Evolutionary conservation across 768 basidiomycete genomes (phyloP).

Genomic region (Panaeolus papilionaceus): DNA sequence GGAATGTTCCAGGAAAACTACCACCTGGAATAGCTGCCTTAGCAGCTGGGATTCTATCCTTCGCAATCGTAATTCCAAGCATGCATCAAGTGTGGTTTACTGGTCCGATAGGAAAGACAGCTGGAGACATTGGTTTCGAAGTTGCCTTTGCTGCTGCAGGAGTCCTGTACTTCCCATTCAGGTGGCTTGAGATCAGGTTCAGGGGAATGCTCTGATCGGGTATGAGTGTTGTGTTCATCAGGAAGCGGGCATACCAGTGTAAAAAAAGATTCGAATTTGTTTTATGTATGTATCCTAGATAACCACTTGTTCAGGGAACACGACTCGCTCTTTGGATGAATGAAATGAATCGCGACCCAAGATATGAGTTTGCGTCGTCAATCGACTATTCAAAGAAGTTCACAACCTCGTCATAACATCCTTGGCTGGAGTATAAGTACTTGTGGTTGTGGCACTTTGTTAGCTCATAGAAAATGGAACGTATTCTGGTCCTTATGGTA

Average conservation of each 20-base stretch:
- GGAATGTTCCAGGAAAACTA: slow-evolving; percentile 62
- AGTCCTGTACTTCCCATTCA: slow-evolving; percentile 65
- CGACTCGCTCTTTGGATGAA: no score
- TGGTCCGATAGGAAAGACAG: slow-evolving; percentile 70
- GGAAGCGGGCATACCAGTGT: not conserved
- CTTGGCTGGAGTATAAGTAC: no score
- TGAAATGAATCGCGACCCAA: no score
- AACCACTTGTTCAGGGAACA: no score
- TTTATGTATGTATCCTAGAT: no score
- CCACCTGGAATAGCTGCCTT: slow-evolving; percentile 77
- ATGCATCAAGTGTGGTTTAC: slow-evolving; percentile 84
- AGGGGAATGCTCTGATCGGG: slow-evolving; percentile 15
- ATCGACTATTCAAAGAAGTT: no score
- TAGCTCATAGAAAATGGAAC: no score
- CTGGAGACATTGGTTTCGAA: slow-evolving; percentile 89
- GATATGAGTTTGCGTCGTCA: no score
- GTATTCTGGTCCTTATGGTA: no score
- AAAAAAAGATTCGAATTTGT: not conserved
- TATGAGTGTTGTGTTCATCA: not conserved
- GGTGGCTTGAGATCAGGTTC: slow-evolving; percentile 52
- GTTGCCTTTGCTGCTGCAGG: slow-evolving; percentile 63
- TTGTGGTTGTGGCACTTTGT: no score
- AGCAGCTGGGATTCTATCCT: slow-evolving; percentile 55
- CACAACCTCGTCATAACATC: no score
- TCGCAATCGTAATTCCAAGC: slow-evolving; percentile 66